phyloP scores from a whole-genome alignment of 805 yeast species.

The Komagataella pastoris region DNA sequence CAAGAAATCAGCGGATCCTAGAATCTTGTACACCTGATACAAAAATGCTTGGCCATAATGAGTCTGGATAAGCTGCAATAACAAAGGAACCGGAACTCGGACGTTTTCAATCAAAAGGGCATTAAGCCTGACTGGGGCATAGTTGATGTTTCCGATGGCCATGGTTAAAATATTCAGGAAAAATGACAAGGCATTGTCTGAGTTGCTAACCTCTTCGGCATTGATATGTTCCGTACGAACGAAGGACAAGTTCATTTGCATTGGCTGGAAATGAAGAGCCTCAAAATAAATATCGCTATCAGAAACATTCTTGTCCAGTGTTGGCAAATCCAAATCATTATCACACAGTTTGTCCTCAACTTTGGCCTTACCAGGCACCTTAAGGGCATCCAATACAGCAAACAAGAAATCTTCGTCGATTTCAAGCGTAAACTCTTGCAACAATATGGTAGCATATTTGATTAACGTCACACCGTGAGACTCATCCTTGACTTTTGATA shows the following conservation, averaged over 20 bases:
- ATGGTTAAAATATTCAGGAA: slow-evolving; percentile 78
- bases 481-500: slow-evolving; percentile 77
- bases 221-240: slow-evolving; percentile 74
- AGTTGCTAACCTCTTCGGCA: slow-evolving; percentile 40
- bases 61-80: slow-evolving; percentile 56
- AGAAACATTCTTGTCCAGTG: slow-evolving; percentile 40
- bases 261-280: slow-evolving; percentile 83
- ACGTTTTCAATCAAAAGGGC: slow-evolving; percentile 82
- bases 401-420: slow-evolving; percentile 87
- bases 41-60: slow-evolving; percentile 90
- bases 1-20: slow-evolving; percentile 92
- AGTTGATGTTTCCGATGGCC: slow-evolving; percentile 96
- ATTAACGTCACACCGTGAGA: slow-evolving; percentile 82
- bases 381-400: slow-evolving; percentile 68
- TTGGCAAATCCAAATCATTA: slow-evolving; percentile 52
- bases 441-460: slow-evolving; percentile 78
- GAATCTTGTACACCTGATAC: slow-evolving; percentile 80
- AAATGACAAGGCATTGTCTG: slow-evolving; percentile 59
- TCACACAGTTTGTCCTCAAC: slow-evolving; percentile 39
- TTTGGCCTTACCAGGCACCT: slow-evolving; percentile 63
- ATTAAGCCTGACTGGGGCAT: slow-evolving; percentile 86
- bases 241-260: slow-evolving; percentile 79
- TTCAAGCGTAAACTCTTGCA: slow-evolving; percentile 88
- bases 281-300: slow-evolving; percentile 78
- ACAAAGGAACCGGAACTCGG: slow-evolving; percentile 68